Conservation (phyloP, 352 stramenopile genomes). For the Globisporangium carolinianum region DNA sequence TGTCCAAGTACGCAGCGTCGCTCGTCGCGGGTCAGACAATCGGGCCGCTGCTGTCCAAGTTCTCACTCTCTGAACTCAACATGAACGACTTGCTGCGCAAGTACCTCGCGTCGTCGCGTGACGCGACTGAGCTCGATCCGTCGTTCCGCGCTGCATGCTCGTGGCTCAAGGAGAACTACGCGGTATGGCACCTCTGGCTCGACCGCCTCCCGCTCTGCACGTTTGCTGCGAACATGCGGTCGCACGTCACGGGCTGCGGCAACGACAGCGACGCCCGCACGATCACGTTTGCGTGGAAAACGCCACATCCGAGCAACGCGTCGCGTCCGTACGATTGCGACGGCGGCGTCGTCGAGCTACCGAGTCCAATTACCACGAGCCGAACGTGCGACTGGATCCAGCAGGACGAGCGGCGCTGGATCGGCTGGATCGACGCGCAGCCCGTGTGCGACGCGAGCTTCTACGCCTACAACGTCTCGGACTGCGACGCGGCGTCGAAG, state of each 20-base stretch:
- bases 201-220: slow-evolving; percentile 24
- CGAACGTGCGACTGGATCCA: slow-evolving; percentile 30
- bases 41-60: slow-evolving; percentile 23
- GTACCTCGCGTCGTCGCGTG: slow-evolving; percentile 11
- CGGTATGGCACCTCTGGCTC: slow-evolving; percentile 37
- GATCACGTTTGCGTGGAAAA: slow-evolving; percentile 28
- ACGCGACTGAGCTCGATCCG: slow-evolving; percentile 16
- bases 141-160: slow-evolving; percentile 35
- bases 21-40: slow-evolving; percentile 6
- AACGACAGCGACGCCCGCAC: slow-evolving; percentile 7
- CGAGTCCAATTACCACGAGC: slow-evolving; percentile 25
- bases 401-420: slow-evolving; percentile 18
- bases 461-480: slow-evolving; percentile 31
- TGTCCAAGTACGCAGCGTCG: slow-evolving; percentile 28
- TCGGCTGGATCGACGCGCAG: slow-evolving; percentile 21
- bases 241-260: slow-evolving; percentile 20
- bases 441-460: slow-evolving; percentile 30
- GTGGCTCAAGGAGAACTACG: slow-evolving; percentile 48
- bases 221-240: slow-evolving; percentile 20
- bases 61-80: slow-evolving; percentile 23
- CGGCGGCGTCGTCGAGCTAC: slow-evolving; percentile 22
- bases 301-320: slow-evolving; percentile 22
- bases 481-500: slow-evolving; percentile 18
- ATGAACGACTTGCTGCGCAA: slow-evolving; percentile 30
- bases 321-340: slow-evolving; percentile 34